These are phyloP conservation scores for Podospora sp. DNA, from an alignment of 495 filamentous ascomycete genomes.

Conservation along the genomic window DNA sequence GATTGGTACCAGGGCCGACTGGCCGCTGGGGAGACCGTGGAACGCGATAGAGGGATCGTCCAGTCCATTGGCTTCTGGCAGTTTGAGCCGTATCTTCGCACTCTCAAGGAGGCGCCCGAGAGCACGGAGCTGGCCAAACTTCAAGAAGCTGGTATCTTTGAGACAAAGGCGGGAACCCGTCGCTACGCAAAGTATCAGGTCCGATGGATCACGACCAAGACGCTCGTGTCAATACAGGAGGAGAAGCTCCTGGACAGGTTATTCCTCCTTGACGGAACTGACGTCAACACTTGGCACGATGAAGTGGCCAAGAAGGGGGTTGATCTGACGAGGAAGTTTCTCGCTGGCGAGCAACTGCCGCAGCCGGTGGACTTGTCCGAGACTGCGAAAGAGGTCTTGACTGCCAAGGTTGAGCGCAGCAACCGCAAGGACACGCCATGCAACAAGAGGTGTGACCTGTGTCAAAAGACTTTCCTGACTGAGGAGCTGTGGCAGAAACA, in stretches of 20 bases:
- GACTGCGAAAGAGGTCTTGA: conserved; percentile 57
- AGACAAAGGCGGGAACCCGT: conserved; percentile 75
- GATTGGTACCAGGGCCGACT: conserved; percentile 52
- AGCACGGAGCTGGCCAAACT: conserved; percentile 43
- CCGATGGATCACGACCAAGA: conserved; percentile 83
- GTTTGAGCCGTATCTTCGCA: conserved; percentile 68
- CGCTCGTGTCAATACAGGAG: conserved; percentile 64
- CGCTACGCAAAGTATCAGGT: conserved; percentile 85
- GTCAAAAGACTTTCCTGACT: conserved; percentile 65
- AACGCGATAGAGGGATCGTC: conserved; percentile 84
- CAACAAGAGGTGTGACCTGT: conserved; percentile 70
- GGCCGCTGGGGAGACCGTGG: conserved; percentile 56
- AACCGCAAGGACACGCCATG: conserved; percentile 47
- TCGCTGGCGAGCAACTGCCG: conserved; percentile 58
- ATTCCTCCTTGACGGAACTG: conserved; percentile 75
- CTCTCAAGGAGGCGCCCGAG: conserved; percentile 42
- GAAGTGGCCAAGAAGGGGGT: conserved; percentile 66
- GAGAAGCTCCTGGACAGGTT: conserved; percentile 55
- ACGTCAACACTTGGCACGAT: conserved; percentile 57
- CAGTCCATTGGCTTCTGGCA: conserved; percentile 96
- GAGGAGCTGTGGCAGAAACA: conserved; percentile 79
- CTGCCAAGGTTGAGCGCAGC: conserved; percentile 55
- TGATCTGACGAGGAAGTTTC: conserved; percentile 61
- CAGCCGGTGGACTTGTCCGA: conserved; percentile 63
- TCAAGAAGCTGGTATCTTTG: conserved; percentile 43